Conservation (phyloP, 176 grass and related monocot species). For the Poa annua region DNA sequence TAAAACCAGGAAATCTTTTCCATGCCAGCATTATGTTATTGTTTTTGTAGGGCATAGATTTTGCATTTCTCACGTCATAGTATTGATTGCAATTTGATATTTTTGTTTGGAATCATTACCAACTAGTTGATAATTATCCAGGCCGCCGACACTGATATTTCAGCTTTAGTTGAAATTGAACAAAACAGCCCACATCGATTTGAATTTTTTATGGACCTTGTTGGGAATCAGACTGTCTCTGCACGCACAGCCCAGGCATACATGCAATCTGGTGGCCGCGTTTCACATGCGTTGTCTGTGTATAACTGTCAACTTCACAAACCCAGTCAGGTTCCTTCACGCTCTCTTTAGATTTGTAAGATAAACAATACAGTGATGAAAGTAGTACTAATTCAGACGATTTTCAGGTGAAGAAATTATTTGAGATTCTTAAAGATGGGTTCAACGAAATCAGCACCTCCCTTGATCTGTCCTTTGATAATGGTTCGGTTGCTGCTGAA, state of each 20-base stretch:
- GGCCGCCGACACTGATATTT: constrained; percentile 94
- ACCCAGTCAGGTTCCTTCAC: constrained; percentile 71
- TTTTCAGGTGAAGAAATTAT: constrained; percentile 96
- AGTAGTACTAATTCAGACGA: constrained; percentile 16
- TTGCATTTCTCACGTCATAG: not conserved
- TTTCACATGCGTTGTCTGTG: constrained; percentile 92
- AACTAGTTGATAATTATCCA: constrained; percentile 51
- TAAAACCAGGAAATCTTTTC: not conserved
- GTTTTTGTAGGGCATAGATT: not conserved
- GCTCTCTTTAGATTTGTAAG: constrained; percentile 35
- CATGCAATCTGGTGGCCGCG: constrained; percentile 83
- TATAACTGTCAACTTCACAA: constrained; percentile 95
- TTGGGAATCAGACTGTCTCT: constrained; percentile 83
- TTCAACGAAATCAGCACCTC: constrained; percentile 78
- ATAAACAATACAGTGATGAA: not conserved
- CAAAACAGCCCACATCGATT: constrained; percentile 92
- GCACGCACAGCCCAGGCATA: constrained; percentile 93
- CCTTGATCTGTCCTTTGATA: constrained; percentile 88
- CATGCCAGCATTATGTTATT: not conserved
- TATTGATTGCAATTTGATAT: constrained; percentile 5
- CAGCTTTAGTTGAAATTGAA: constrained; percentile 94
- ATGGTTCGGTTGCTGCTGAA: constrained; percentile 91
- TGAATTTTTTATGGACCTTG: constrained; percentile 93
- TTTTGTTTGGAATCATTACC: constrained; percentile 19
- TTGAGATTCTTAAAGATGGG: constrained; percentile 83